Base-by-base conservation (phyloP, 2,329 filamentous ascomycete genomes). In the Tolypocladium capitatum region DNA sequence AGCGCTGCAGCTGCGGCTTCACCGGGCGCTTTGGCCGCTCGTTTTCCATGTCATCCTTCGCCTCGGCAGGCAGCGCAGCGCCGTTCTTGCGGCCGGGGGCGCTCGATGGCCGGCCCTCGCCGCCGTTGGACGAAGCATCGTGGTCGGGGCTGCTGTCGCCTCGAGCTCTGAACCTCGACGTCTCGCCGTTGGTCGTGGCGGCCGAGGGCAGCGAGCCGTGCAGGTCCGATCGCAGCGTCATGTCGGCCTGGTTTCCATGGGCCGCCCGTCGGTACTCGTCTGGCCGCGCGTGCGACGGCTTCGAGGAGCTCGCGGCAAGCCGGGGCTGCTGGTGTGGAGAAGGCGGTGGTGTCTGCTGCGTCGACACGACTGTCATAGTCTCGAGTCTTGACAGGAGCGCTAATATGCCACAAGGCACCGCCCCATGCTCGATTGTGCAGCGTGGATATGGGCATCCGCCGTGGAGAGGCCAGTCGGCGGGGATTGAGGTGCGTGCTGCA, bases 1-100 rank as follows among this genome's bases (percentile, higher is more conserved):
- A 78, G 46, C 77, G 70, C 46, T 73, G 57, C 18, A 81, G 65
- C n/a, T 66, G 65, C 27, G 75, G 74, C 55, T 78, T 78, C 5
- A 58, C 52, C 16, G 69, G 65, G 35, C 68, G 66, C 46, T 58
- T 60, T 30, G 63, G 55, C 50, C 61, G 64, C 43, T 66, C 63
- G 13, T 62, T 60, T 28, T 63, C 60, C 20, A 62, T 54, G 48
- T 68, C 59, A 28, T 66, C 63, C 48, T 52, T 56, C 7, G 55
- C 51, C 20, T 59, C 59, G 41, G 55, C 47, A 33, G 51, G 43
- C 2, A 32, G n/a, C 36, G 55, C 48, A 14, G 54, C 45, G 49
- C 61, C 63, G 53, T 67, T 65, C 41, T 70, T 68, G 48, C 66
- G 66, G 18, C 66, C 68, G 1, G 72, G 70, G 5, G 69, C 72